phyloP scores from a whole-genome alignment of 139 green algal genomes.

The Chlamydomonas schloesseri region DNA sequence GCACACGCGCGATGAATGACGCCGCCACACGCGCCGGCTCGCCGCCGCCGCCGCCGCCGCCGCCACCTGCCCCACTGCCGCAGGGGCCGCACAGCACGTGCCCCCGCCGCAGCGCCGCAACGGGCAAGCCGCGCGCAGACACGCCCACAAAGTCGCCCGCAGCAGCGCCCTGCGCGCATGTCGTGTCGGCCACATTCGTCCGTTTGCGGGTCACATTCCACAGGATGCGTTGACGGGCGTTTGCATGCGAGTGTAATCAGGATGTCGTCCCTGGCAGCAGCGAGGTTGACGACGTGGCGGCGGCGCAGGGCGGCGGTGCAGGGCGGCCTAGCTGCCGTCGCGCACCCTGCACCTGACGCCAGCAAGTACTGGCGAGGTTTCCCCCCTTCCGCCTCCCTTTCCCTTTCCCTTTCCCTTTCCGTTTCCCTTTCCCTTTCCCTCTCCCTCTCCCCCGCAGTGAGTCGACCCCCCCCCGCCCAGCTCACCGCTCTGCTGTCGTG shows the following conservation, averaged over 20 bases:
- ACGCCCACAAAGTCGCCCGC: conserved; percentile 89
- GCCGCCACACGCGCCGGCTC: conserved; percentile 73
- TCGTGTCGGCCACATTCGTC: not conserved
- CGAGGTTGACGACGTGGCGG: too few relatives aligned
- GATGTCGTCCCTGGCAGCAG: too few relatives aligned
- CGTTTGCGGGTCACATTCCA: not conserved
- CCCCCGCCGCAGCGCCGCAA: conserved; percentile 74
- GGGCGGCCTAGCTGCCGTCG: too few relatives aligned
- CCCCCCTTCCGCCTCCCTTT: too few relatives aligned
- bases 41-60: conserved; percentile 70
- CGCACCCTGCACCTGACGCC: too few relatives aligned
- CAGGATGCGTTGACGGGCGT: not conserved
- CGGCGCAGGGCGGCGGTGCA: too few relatives aligned
- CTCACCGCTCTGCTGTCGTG: not conserved
- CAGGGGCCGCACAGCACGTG: conserved; percentile 66
- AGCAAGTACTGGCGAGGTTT: too few relatives aligned
- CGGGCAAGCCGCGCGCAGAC: conserved; percentile 71
- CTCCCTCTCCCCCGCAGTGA: too few relatives aligned
- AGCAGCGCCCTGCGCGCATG: conserved; percentile 63
- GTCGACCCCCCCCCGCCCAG: not conserved
- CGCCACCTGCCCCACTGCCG: too few relatives aligned
- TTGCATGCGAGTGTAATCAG: too few relatives aligned
- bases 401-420: too few relatives aligned
- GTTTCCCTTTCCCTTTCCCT: too few relatives aligned
- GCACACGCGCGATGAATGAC: conserved; percentile 70